A percentile compares a stretch with the other conserved stretches of the same genome.
These are phyloP conservation scores for Ustilago shanxiensis DNA, from an alignment of 1,284 basidiomycete species.

Conservation along the genomic window DNA sequence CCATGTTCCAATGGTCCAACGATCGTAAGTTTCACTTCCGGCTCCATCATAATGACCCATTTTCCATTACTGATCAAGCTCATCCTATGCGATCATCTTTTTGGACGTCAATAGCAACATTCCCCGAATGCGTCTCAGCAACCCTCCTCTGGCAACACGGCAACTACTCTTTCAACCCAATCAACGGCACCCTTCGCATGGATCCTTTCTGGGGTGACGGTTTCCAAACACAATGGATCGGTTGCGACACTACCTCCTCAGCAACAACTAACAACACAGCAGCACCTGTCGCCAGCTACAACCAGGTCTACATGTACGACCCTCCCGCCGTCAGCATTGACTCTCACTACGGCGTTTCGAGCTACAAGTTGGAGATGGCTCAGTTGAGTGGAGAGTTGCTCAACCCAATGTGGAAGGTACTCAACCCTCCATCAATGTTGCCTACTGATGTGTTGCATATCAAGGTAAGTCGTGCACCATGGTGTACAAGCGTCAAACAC, in stretches of 20 bases:
- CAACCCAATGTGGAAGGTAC: constrained; percentile 48
- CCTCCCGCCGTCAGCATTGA: constrained; percentile 21
- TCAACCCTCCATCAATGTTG: constrained; percentile 59
- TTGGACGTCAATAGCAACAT: constrained; percentile 13
- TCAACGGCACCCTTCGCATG: constrained; percentile 35
- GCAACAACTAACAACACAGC: constrained; percentile 29
- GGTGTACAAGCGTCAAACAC: background rate
- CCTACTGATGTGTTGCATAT: constrained; percentile 56
- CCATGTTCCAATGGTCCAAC: constrained; percentile 21
- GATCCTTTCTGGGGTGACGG: constrained; percentile 37
- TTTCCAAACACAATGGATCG: constrained; percentile 32
- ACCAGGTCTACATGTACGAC: constrained; percentile 29
- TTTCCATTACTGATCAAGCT: background rate
- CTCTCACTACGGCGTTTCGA: constrained; percentile 21
- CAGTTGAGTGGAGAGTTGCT: constrained; percentile 33
- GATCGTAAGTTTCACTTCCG: constrained; percentile 16
- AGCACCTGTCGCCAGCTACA: constrained; percentile 32
- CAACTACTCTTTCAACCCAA: constrained; percentile 26
- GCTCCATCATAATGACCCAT: background rate
- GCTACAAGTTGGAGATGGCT: constrained; percentile 29
- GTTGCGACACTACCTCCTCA: constrained; percentile 32
- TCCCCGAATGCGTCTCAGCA: constrained; percentile 27
- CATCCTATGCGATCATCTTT: background rate
- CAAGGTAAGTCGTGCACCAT: constrained; percentile 14
- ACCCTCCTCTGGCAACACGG: constrained; percentile 35